Percentiles rank a stretch among this genome's conserved stretches.
Conservation (phyloP, 345 rosid genomes). For the Excoecaria cochinchinensis region DNA sequence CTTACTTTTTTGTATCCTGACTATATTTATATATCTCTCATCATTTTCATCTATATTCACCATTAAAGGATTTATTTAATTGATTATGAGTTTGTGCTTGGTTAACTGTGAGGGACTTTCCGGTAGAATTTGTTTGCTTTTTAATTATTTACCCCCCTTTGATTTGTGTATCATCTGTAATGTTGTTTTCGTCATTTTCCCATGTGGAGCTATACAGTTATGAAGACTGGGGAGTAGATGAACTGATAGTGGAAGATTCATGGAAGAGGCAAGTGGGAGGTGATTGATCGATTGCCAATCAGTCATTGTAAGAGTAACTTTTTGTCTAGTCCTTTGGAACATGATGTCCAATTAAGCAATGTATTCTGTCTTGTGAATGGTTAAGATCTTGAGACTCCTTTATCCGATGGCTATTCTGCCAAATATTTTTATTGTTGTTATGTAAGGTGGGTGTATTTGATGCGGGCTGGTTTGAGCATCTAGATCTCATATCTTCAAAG, state of each 20-base stretch:
- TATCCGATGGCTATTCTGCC: too few relatives aligned
- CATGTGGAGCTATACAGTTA: slow-evolving; percentile 38
- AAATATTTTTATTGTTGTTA: too few relatives aligned
- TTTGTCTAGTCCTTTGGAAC: background rate
- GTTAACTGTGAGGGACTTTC: background rate
- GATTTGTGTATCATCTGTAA: background rate
- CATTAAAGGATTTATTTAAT: background rate
- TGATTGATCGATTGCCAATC: slow-evolving; percentile 36
- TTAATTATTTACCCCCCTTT: background rate
- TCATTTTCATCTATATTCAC: too few relatives aligned
- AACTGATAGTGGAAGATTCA: slow-evolving; percentile 84
- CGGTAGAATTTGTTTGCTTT: background rate
- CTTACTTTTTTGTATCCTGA: too few relatives aligned
- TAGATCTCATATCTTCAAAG: too few relatives aligned
- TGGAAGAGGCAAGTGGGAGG: slow-evolving; percentile 98
- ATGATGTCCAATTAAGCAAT: background rate
- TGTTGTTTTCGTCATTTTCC: background rate
- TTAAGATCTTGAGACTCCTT: too few relatives aligned
- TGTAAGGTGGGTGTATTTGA: too few relatives aligned
- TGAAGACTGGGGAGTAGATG: slow-evolving; percentile 89
- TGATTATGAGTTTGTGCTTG: background rate
- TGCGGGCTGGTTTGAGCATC: too few relatives aligned
- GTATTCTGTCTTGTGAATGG: background rate
- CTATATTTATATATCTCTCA: too few relatives aligned
- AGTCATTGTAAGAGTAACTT: background rate